Conservation (phyloP, 148 eudicot genomes). For the Nepenthes mirabilis region DNA sequence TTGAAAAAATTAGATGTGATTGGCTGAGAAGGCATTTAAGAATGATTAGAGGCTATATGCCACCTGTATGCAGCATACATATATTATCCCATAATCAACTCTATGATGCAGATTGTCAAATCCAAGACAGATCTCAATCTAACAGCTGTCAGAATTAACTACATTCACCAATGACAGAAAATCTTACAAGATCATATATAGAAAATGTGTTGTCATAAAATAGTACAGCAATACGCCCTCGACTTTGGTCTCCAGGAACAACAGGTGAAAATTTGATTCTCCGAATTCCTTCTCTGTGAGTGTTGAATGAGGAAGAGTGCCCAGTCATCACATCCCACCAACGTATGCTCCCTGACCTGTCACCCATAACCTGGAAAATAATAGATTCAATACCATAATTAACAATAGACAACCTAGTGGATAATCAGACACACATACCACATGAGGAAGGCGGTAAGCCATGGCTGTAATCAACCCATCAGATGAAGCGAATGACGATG, state of each 20-base stretch:
- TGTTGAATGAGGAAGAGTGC: slow-evolving; percentile 88
- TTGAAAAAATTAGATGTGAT: no score
- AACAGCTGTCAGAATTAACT: background rate
- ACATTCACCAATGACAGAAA: background rate
- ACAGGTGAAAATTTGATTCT: slow-evolving; percentile 97
- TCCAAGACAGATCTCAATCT: no score
- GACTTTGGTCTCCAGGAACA: slow-evolving; percentile 85
- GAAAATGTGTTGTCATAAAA: slow-evolving; percentile 87
- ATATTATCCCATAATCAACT: no score
- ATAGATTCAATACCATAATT: slow-evolving; percentile 5
- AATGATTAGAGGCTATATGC: background rate
- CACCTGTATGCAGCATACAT: no score
- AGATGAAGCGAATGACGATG: slow-evolving; percentile 82
- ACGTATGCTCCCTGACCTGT: slow-evolving; percentile 92
- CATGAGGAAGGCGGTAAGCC: slow-evolving; percentile 99
- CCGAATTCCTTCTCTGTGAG: slow-evolving; percentile 93
- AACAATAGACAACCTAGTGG: background rate
- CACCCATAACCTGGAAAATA: slow-evolving; percentile 86
- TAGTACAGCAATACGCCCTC: slow-evolving; percentile 89
- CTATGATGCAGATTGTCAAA: no score
- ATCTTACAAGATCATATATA: slow-evolving; percentile 85
- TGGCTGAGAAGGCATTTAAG: background rate
- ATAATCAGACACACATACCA: slow-evolving; percentile 37
- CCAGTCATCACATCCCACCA: slow-evolving; percentile 99
- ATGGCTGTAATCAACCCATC: slow-evolving; percentile 95